These are phyloP conservation scores for Trichomonas vaginalis DNA, from an alignment of 208 protist genomes.

Conservation along the genomic window DNA sequence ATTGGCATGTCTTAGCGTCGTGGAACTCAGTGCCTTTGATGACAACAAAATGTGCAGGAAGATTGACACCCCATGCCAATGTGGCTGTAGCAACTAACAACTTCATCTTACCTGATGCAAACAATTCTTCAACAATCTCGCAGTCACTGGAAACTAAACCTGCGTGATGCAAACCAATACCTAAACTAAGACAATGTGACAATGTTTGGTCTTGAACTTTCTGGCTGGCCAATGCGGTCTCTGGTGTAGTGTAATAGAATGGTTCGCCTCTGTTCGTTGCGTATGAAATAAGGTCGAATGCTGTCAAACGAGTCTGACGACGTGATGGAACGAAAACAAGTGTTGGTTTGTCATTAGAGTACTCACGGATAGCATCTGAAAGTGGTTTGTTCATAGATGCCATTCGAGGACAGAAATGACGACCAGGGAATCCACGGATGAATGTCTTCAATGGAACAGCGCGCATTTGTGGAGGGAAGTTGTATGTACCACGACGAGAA, in stretches of 20 bases:
- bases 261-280: not conserved
- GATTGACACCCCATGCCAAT: constrained; percentile 99
- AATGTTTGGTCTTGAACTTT: constrained; percentile 34
- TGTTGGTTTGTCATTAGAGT: constrained; percentile 72
- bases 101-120: not conserved
- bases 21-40: constrained; percentile 99
- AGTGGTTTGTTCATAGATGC: constrained; percentile 97
- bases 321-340: constrained; percentile 97
- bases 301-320: constrained; percentile 41
- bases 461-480: constrained; percentile 37
- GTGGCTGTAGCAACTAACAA: constrained; percentile 92
- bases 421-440: constrained; percentile 69
- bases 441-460: constrained; percentile 41
- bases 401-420: constrained; percentile 95
- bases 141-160: constrained; percentile 57
- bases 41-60: constrained; percentile 97
- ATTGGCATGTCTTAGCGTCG: constrained; percentile 78
- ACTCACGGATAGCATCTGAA: constrained; percentile 52
- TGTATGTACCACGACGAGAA: constrained; percentile 47
- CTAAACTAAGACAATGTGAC: constrained; percentile 82
- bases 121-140: constrained; percentile 43
- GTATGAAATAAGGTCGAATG: constrained; percentile 7
- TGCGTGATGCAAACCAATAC: constrained; percentile 97
- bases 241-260: not conserved
- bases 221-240: not conserved